Conservation (phyloP, 2,329 filamentous ascomycete genomes). For the Fusarium liriodendri region DNA sequence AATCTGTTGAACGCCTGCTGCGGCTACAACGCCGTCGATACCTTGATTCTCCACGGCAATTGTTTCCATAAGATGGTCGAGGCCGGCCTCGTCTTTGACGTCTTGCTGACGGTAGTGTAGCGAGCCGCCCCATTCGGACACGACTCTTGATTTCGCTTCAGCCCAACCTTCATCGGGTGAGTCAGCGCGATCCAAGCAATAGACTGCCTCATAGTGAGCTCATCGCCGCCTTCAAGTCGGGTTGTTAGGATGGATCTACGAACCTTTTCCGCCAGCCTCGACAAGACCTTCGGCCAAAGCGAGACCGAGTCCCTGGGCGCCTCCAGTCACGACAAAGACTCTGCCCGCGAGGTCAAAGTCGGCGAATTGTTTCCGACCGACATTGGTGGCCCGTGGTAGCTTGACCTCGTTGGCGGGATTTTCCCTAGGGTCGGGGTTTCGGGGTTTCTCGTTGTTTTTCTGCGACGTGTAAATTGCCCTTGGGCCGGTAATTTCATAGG, state of each 20-base stretch:
- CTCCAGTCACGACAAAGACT: conserved; percentile 77
- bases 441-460: conserved; percentile 19
- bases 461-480: conserved; percentile 12
- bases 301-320: conserved; percentile 77
- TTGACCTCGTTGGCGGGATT: conserved; percentile 19
- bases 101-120: conserved; percentile 76
- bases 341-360: conserved; percentile 78
- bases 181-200: conserved; percentile 65
- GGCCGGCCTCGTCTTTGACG: conserved; percentile 68
- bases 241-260: conserved; percentile 34
- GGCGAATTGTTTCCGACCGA: conserved; percentile 58
- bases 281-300: conserved; percentile 78
- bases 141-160: conserved; percentile 69
- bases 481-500: background rate
- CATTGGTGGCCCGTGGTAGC: conserved; percentile 19
- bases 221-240: background rate
- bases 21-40: conserved; percentile 76
- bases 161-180: conserved; percentile 68
- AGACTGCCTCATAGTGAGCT: conserved; percentile 53
- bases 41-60: conserved; percentile 72
- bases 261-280: conserved; percentile 78
- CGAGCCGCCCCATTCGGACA: conserved; percentile 71
- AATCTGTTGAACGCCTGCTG: conserved; percentile 76
- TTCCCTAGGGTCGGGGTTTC: conserved; percentile 41
- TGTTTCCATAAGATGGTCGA: conserved; percentile 67